Conservation (phyloP, 177 flowering plant genomes). For the Vitis hybrid region DNA sequence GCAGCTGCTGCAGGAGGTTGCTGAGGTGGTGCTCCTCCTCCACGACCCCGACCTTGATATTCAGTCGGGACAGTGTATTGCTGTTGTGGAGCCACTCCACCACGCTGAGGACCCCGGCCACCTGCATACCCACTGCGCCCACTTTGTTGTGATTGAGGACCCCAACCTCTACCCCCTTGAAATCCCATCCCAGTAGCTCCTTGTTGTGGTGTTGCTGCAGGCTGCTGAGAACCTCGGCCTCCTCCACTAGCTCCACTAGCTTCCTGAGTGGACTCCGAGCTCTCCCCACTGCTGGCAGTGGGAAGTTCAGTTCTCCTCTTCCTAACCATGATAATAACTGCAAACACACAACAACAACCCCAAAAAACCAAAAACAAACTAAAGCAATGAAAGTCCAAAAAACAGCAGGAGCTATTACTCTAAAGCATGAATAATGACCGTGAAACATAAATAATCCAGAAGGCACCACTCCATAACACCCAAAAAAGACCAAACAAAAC, state of each 20-base stretch:
- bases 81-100: slow-evolving; percentile 52
- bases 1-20: slow-evolving; percentile 30
- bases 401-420: background rate
- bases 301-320: slow-evolving; percentile 63
- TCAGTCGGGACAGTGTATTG: slow-evolving; percentile 46
- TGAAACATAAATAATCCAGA: background rate
- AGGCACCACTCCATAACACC: background rate
- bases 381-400: background rate
- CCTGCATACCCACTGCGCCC: slow-evolving; percentile 48
- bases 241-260: slow-evolving; percentile 28
- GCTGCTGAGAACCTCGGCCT: slow-evolving; percentile 37
- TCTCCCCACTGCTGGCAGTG: slow-evolving; percentile 40
- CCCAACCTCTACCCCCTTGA: slow-evolving; percentile 62
- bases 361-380: background rate
- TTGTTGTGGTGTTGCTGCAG: slow-evolving; percentile 29
- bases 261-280: slow-evolving; percentile 50
- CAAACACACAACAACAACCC: background rate
- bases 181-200: slow-evolving; percentile 31
- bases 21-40: slow-evolving; percentile 39
- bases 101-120: slow-evolving; percentile 37
- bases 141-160: slow-evolving; percentile 46
- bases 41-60: slow-evolving; percentile 41
- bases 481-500: too few species aligned
- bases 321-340: slow-evolving; percentile 55
- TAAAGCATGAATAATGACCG: background rate